phyloP scores from a whole-genome alignment of 2,329 filamentous ascomycete species.

The Berkeleyomyces basicola region DNA sequence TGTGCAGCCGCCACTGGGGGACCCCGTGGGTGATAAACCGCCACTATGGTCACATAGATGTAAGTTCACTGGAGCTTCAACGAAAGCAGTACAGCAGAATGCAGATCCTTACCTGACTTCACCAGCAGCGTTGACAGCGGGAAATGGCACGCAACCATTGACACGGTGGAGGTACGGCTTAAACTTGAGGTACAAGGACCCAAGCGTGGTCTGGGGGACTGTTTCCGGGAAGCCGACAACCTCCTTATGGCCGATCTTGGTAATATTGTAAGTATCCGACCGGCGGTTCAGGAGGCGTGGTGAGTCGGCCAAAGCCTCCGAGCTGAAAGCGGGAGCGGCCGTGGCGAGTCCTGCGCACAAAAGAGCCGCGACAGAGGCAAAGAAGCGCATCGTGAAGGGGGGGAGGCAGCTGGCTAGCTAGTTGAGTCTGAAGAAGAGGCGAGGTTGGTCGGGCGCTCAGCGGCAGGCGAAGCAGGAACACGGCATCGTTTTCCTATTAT shows the following conservation, averaged over 20 bases:
- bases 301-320: not conserved
- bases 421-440: not conserved
- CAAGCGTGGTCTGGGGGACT: conserved; percentile 19
- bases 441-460: too few relatives aligned
- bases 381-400: conserved; percentile 5
- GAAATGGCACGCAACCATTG: conserved; percentile 46
- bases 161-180: conserved; percentile 25
- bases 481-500: too few relatives aligned
- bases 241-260: conserved; percentile 19
- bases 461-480: too few relatives aligned
- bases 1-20: conserved; percentile 20
- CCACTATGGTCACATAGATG: conserved; percentile 17
- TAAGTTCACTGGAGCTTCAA: not conserved
- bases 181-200: conserved; percentile 21
- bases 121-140: conserved; percentile 39
- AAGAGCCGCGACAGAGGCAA: not conserved
- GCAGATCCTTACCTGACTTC: conserved; percentile 32
- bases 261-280: conserved; percentile 11
- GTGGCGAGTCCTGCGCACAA: not conserved
- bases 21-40: conserved; percentile 22
- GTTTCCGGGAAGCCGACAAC: conserved; percentile 21
- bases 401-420: not conserved
- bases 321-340: not conserved
- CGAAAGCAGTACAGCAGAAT: not conserved
- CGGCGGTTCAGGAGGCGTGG: conserved; percentile 2